Percentiles rank a stretch among this genome's conserved stretches.
These are phyloP conservation scores for Candida schatavii DNA, from an alignment of 805 yeast genomes.

Conservation along the genomic window DNA sequence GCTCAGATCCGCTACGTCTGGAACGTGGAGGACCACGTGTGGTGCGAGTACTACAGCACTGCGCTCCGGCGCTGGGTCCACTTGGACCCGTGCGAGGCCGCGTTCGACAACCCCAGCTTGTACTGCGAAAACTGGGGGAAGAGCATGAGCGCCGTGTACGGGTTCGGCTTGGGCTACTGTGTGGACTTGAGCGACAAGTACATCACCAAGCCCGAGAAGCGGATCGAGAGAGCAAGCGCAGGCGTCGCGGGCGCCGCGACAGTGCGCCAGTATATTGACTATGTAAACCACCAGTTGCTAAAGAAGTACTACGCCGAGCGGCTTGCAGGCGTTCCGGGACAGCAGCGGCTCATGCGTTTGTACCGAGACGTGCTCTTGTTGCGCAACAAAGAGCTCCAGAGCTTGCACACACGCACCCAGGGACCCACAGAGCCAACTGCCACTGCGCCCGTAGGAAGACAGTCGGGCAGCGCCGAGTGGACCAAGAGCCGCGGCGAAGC, in stretches of 20 bases:
- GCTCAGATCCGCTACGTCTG: conserved; percentile 61
- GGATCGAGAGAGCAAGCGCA: conserved; percentile 15
- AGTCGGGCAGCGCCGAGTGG: conserved; percentile 80
- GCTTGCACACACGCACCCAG: conserved; percentile 12
- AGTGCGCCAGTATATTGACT: neutral
- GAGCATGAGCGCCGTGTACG: conserved; percentile 85
- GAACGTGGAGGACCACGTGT: conserved; percentile 93
- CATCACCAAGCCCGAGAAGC: conserved; percentile 36
- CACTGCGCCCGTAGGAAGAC: conserved; percentile 46
- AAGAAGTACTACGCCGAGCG: conserved; percentile 18
- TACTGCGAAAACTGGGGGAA: conserved; percentile 91
- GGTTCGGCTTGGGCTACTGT: conserved; percentile 58
- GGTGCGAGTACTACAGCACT: conserved; percentile 85
- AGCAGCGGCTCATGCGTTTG: conserved; percentile 20
- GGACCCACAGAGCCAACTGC: no score
- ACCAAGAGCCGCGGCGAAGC: conserved; percentile 74
- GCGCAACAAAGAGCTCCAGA: conserved; percentile 35
- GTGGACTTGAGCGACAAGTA: conserved; percentile 72
- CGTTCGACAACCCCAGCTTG: conserved; percentile 75
- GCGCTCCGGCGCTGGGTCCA: conserved; percentile 75
- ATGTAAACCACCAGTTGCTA: neutral
- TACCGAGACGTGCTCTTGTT: conserved; percentile 29
- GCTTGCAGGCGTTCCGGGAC: conserved; percentile 6
- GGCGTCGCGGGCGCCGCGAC: neutral
- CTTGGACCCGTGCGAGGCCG: conserved; percentile 82